Percentiles rank a stretch among this genome's conserved stretches.
Evolutionary conservation across 495 filamentous ascomycete species (phyloP).

Genomic region (Bryoglossum gracile): DNA sequence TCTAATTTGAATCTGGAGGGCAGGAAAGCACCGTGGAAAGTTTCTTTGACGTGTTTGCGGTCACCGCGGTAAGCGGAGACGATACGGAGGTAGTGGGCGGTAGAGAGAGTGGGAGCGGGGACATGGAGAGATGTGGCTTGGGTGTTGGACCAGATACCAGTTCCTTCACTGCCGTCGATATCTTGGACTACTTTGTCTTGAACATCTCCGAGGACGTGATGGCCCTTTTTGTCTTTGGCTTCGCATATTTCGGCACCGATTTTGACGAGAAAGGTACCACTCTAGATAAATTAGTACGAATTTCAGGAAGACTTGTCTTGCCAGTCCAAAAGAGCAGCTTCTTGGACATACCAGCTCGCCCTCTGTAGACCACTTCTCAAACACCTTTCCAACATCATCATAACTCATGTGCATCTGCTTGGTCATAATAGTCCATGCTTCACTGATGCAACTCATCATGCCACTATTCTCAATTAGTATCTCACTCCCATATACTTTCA

Average conservation of each 20-base stretch:
- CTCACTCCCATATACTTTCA: conserved; percentile 36
- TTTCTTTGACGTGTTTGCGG: conserved; percentile 38
- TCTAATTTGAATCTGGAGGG: conserved; percentile 16
- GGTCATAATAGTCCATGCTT: conserved; percentile 60
- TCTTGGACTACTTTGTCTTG: conserved; percentile 75
- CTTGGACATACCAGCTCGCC: conserved; percentile 43
- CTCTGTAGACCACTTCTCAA: conserved; percentile 51
- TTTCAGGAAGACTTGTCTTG: neutral
- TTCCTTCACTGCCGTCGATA: conserved; percentile 60
- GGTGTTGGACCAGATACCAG: conserved; percentile 55
- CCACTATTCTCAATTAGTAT: conserved; percentile 29
- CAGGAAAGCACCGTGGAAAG: conserved; percentile 21
- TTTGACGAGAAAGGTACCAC: conserved; percentile 52
- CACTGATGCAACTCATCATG: conserved; percentile 33
- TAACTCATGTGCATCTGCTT: conserved; percentile 52
- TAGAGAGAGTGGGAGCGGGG: conserved; percentile 55
- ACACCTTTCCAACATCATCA: conserved; percentile 55
- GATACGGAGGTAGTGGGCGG: conserved; percentile 58
- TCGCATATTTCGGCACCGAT: conserved; percentile 60
- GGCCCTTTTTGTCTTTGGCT: conserved; percentile 36
- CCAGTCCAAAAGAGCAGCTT: too few species aligned
- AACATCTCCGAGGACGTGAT: conserved; percentile 55
- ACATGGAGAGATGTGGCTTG: conserved; percentile 58
- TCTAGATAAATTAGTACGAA: conserved; percentile 18
- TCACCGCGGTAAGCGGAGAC: conserved; percentile 55